Evolutionary conservation across 1,284 basidiomycete genomes (phyloP).

Genomic region (Sporisorium reilianum): DNA sequence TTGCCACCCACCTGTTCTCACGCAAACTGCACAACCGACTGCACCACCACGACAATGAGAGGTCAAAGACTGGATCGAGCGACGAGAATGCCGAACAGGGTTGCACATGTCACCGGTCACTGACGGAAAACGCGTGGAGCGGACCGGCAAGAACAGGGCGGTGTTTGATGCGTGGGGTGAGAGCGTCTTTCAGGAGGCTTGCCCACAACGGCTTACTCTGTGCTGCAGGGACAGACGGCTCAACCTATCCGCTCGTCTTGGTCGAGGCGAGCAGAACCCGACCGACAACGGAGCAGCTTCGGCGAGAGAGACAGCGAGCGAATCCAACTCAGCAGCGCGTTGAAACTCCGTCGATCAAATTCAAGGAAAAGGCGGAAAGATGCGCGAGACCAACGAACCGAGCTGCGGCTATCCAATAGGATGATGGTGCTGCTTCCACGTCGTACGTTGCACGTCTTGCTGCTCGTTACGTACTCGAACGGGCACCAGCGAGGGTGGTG

Average conservation of each 20-base stretch:
- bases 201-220: background rate
- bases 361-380: background rate
- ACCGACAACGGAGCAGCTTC: slow-evolving; percentile 21
- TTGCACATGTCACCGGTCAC: background rate
- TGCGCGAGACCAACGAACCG: background rate
- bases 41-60: background rate
- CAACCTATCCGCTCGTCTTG: too few relatives aligned
- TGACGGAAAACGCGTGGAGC: too few relatives aligned
- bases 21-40: background rate
- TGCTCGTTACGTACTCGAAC: background rate
- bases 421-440: background rate
- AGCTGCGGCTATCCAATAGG: background rate
- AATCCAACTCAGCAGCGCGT: background rate
- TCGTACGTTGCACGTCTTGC: too few relatives aligned
- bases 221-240: too few relatives aligned
- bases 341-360: background rate
- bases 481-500: background rate
- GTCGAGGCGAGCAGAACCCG: too few relatives aligned
- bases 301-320: too few relatives aligned
- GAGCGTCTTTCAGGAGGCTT: background rate
- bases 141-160: too few relatives aligned
- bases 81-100: background rate
- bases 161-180: background rate
- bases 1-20: background rate
- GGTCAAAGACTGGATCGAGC: background rate